Percentiles rank a stretch among this genome's conserved stretches.
phyloP scores from a whole-genome alignment of 148 eudicot genomes.

The Bassia scoparia region DNA sequence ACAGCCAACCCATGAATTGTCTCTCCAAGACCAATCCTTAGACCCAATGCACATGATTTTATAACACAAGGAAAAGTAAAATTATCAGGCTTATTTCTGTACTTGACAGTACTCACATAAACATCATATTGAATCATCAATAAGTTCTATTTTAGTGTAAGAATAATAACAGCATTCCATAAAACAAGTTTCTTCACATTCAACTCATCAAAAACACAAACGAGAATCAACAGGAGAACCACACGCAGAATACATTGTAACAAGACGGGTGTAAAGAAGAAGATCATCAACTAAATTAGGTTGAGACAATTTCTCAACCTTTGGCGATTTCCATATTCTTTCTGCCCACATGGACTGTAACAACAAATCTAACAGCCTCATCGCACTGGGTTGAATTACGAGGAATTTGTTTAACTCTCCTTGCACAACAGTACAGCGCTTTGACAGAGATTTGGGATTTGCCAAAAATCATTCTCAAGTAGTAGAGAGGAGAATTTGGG shows the following conservation, averaged over 20 bases:
- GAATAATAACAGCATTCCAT: conserved; percentile 58
- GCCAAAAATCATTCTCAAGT: conserved; percentile 24
- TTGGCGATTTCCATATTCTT: conserved; percentile 38
- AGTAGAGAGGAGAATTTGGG: conserved; percentile 7
- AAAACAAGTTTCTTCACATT: conserved; percentile 37
- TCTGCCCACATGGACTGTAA: conserved; percentile 48
- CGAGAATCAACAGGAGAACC: conserved; percentile 44
- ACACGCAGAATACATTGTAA: conserved; percentile 51
- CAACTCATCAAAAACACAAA: conserved; percentile 34
- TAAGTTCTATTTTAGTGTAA: conserved; percentile 43
- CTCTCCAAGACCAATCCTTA: conserved; percentile 36
- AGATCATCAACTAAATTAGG: conserved; percentile 30
- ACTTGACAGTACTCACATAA: conserved; percentile 31
- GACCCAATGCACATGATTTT: conserved; percentile 45
- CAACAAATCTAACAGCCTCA: conserved; percentile 36
- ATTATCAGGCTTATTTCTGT: conserved; percentile 45
- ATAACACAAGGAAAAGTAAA: conserved; percentile 62
- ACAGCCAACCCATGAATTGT: conserved; percentile 45
- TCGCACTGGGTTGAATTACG: neutral
- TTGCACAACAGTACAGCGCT: conserved; percentile 32
- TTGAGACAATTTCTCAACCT: conserved; percentile 37
- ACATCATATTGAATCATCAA: conserved; percentile 35
- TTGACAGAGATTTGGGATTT: conserved; percentile 30
- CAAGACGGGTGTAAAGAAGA: conserved; percentile 41
- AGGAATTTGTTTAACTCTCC: conserved; percentile 1